Evolutionary conservation across 805 yeast species (phyloP).

Genomic region (Starmerella kuoi): DNA sequence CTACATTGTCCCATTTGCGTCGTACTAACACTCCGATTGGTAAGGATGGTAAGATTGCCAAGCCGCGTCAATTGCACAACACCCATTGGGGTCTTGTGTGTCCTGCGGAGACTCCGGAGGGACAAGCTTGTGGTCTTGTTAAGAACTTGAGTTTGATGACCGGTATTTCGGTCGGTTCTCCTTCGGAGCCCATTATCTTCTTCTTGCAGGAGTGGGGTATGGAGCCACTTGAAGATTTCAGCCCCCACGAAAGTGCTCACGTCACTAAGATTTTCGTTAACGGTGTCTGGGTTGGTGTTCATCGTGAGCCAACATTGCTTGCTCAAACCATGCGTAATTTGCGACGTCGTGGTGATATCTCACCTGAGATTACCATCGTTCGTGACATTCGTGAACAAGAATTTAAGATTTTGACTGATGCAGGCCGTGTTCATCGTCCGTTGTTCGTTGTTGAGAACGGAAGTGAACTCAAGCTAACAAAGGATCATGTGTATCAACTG

Average conservation of each 20-base stretch:
- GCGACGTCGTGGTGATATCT: constrained; percentile 89
- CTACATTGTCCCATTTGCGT: constrained; percentile 96
- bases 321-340: constrained; percentile 82
- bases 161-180: constrained; percentile 93
- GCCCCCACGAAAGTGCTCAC: constrained; percentile 80
- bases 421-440: constrained; percentile 97
- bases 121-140: constrained; percentile 99
- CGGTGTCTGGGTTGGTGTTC: constrained; percentile 99
- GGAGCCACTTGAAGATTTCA: constrained; percentile 93
- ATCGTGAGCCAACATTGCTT: constrained; percentile 86
- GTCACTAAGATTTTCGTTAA: constrained; percentile 91
- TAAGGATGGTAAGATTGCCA: constrained; percentile 96
- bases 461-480: constrained; percentile 72
- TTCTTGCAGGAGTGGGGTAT: constrained; percentile 98
- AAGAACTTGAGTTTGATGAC: constrained; percentile 94
- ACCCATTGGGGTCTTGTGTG: constrained; percentile 99
- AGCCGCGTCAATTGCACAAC: constrained; percentile 97
- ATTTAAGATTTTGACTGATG: constrained; percentile 92
- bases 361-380: constrained; percentile 91
- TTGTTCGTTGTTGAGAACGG: constrained; percentile 82
- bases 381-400: constrained; percentile 96
- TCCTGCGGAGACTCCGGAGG: constrained; percentile 99
- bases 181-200: constrained; percentile 87
- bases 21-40: constrained; percentile 99
- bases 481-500: constrained; percentile 68